phyloP scores from a whole-genome alignment of 139 green algal species.

The Chlorella sp. region DNA sequence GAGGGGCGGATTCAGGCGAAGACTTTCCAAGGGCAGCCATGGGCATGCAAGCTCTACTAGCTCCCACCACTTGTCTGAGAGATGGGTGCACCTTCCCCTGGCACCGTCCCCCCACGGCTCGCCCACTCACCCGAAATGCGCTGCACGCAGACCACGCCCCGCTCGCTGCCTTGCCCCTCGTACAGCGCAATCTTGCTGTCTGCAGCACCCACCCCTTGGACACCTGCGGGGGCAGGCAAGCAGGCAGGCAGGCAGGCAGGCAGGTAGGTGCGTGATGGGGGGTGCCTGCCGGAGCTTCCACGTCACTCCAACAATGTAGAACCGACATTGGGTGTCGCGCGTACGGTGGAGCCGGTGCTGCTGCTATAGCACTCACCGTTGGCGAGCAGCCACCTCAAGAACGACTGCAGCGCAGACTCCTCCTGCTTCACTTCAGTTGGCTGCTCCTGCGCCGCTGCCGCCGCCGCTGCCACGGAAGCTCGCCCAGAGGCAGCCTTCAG shows the following conservation, averaged over 20 bases:
- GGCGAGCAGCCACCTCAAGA: conserved; percentile 20
- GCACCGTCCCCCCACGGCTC: too few relatives aligned
- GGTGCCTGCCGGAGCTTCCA: too few relatives aligned
- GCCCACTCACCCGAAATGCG: conserved; percentile 14
- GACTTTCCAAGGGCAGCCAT: not conserved
- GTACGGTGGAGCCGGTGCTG: too few relatives aligned
- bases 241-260: not conserved
- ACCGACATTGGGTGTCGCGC: not conserved
- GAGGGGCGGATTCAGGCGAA: too few relatives aligned
- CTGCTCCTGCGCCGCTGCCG: not conserved
- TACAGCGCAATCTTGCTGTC: conserved; percentile 64
- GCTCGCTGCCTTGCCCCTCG: conserved; percentile 52
- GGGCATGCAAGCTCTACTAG: too few relatives aligned
- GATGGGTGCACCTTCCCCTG: too few relatives aligned
- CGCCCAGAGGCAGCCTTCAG: not conserved
- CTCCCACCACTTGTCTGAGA: too few relatives aligned
- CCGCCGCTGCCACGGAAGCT: not conserved
- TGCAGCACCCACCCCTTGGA: conserved; percentile 58
- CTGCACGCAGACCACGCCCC: conserved; percentile 60
- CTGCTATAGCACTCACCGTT: conserved; percentile 31
- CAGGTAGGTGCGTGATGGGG: not conserved
- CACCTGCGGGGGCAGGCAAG: conserved; percentile 15
- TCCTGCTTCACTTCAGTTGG: not conserved
- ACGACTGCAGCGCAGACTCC: conserved; percentile 18
- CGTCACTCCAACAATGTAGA: not conserved